phyloP scores from a whole-genome alignment of 139 green algal genomes.

The Edaphochlamys debaryana region DNA sequence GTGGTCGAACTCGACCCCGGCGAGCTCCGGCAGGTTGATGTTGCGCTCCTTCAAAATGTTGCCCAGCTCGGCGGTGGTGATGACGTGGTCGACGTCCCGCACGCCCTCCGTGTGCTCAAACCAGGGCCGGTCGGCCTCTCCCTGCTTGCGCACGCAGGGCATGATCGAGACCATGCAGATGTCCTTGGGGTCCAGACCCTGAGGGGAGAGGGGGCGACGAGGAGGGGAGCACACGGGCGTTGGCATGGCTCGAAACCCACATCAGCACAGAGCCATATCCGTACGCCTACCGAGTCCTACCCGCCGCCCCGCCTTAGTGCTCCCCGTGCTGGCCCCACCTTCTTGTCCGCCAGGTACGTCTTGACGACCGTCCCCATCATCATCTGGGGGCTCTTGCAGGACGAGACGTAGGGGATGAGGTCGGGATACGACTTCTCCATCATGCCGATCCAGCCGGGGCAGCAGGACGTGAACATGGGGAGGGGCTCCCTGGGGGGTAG shows the following conservation, averaged over 20 bases:
- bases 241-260: no score
- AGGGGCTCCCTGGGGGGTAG: constrained; percentile 38
- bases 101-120: constrained; percentile 46
- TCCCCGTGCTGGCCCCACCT: no score
- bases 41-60: constrained; percentile 53
- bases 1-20: constrained; percentile 61
- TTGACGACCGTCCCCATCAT: constrained; percentile 81
- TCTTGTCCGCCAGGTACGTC: constrained; percentile 65
- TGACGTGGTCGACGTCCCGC: constrained; percentile 76
- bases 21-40: constrained; percentile 46
- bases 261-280: no score
- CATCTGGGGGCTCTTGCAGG: constrained; percentile 77
- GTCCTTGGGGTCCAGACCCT: constrained; percentile 40
- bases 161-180: constrained; percentile 67
- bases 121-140: constrained; percentile 70
- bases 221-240: no score
- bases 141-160: constrained; percentile 80
- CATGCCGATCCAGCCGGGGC: constrained; percentile 62
- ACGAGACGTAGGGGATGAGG: constrained; percentile 78
- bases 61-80: constrained; percentile 76
- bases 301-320: no score
- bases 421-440: constrained; percentile 79
- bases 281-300: no score
- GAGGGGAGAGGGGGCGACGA: constrained; percentile 29
- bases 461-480: constrained; percentile 86